Conservation (phyloP, 169 alveolate genomes). For the Cyclospora cayetanensis region DNA sequence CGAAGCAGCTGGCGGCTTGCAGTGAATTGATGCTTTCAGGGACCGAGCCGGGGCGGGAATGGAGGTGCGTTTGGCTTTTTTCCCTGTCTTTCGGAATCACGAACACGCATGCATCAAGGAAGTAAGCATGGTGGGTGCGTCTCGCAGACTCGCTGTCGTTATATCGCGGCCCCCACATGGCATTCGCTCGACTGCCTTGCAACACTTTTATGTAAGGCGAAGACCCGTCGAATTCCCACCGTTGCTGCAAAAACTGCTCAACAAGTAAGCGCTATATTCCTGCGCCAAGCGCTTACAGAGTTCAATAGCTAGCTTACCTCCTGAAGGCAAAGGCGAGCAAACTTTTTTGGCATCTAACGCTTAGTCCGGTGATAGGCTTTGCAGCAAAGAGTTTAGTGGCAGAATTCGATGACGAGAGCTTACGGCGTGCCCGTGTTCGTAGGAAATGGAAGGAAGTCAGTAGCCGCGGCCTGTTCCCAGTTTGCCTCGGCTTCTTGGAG, state of each 20-base stretch:
- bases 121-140: neutral
- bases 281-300: too few relatives aligned
- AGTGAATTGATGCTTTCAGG: neutral
- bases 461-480: conserved; percentile 19
- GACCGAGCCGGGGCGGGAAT: conserved; percentile 15
- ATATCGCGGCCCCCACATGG: conserved; percentile 66
- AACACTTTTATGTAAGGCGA: conserved; percentile 30
- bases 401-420: neutral
- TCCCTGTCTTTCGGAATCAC: neutral
- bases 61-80: neutral
- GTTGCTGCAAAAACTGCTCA: conserved; percentile 18
- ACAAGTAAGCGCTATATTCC: neutral
- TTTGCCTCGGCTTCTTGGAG: neutral
- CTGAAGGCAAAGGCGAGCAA: neutral
- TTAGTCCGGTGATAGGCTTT: neutral
- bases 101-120: neutral
- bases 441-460: conserved; percentile 21
- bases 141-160: conserved; percentile 18
- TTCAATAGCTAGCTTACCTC: neutral
- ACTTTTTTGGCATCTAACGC: neutral
- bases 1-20: conserved; percentile 51
- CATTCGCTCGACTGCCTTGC: conserved; percentile 41
- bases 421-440: neutral
- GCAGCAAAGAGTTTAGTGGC: neutral
- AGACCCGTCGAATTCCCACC: conserved; percentile 37